Percentiles rank a stretch among this genome's conserved stretches.
phyloP scores from a whole-genome alignment of 148 eudicot genomes.

The Rhododendron molle region DNA sequence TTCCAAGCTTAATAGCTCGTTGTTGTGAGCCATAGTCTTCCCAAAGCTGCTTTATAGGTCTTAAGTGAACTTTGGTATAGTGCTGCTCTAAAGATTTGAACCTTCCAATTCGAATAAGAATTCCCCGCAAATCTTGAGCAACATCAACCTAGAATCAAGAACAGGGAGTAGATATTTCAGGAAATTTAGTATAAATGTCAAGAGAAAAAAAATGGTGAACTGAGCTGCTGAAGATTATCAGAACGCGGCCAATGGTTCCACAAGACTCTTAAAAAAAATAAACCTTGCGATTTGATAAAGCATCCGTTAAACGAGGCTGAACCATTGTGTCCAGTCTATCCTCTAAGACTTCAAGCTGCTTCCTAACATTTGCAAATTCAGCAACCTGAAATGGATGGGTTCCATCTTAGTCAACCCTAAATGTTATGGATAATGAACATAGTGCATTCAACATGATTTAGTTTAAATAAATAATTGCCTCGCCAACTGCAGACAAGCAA shows the following conservation, averaged over 20 bases:
- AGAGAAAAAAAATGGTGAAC: neutral
- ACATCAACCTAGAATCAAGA: constrained; percentile 50
- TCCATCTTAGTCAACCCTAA: neutral
- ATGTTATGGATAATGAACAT: neutral
- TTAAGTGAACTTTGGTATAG: constrained; percentile 82
- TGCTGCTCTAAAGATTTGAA: constrained; percentile 79
- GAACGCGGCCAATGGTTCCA: neutral
- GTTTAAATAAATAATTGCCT: constrained; percentile 39
- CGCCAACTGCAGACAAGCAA: constrained; percentile 93
- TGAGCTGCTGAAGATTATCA: neutral
- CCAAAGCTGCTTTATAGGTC: constrained; percentile 77
- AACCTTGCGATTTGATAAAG: constrained; percentile 77
- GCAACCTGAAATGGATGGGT: constrained; percentile 65
- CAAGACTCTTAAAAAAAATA: neutral
- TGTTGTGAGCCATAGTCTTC: constrained; percentile 80
- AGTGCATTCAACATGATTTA: neutral
- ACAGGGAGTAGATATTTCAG: neutral
- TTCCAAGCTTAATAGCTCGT: constrained; percentile 47
- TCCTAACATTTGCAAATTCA: constrained; percentile 94
- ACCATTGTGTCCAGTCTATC: constrained; percentile 98
- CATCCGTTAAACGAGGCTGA: constrained; percentile 95
- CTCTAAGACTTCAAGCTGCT: constrained; percentile 95
- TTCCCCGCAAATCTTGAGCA: constrained; percentile 89
- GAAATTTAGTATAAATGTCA: neutral
- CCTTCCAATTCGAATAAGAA: constrained; percentile 86